Percentiles rank a stretch among this genome's conserved stretches.
Conservation (phyloP, 192 early-diverging fungal species). For the Coemansia sp. region DNA sequence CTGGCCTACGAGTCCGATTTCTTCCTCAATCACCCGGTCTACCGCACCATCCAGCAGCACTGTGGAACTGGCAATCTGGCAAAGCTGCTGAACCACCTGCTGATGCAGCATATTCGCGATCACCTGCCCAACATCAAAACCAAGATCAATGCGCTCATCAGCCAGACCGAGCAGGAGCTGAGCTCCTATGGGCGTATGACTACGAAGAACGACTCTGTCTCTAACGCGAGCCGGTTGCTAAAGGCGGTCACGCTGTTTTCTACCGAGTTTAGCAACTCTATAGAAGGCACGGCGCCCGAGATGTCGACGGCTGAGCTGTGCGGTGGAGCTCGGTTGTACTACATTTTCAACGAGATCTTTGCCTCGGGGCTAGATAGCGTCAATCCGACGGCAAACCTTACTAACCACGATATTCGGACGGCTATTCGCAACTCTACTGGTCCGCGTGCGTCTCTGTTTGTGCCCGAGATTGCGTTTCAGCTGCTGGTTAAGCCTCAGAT, state of each 20-base stretch:
- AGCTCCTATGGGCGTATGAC: slow-evolving; percentile 61
- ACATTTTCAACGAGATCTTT: slow-evolving; percentile 80
- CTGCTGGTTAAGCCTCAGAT: slow-evolving; percentile 81
- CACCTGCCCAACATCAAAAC: slow-evolving; percentile 74
- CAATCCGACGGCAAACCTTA: slow-evolving; percentile 67
- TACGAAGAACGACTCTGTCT: slow-evolving; percentile 15
- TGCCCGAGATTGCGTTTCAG: slow-evolving; percentile 84
- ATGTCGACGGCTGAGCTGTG: slow-evolving; percentile 76
- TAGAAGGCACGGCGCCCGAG: slow-evolving; percentile 70
- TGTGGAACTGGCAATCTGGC: slow-evolving; percentile 72
- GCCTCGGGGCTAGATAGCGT: slow-evolving; percentile 71
- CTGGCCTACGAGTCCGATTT: slow-evolving; percentile 66
- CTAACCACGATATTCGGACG: slow-evolving; percentile 70
- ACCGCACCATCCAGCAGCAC: slow-evolving; percentile 65
- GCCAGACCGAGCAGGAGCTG: slow-evolving; percentile 75
- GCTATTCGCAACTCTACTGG: slow-evolving; percentile 84
- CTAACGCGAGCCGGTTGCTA: slow-evolving; percentile 57
- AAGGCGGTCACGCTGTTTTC: slow-evolving; percentile 74
- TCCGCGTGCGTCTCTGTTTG: slow-evolving; percentile 75
- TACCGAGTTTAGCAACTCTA: slow-evolving; percentile 71
- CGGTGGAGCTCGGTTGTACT: slow-evolving; percentile 80
- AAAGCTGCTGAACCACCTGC: slow-evolving; percentile 68
- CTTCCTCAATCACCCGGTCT: slow-evolving; percentile 70
- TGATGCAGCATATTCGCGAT: slow-evolving; percentile 79
- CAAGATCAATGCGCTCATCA: slow-evolving; percentile 71